These are phyloP conservation scores for Nothomitra cinnamomea DNA, from an alignment of 2,329 filamentous ascomycete species.

Conservation along the genomic window DNA sequence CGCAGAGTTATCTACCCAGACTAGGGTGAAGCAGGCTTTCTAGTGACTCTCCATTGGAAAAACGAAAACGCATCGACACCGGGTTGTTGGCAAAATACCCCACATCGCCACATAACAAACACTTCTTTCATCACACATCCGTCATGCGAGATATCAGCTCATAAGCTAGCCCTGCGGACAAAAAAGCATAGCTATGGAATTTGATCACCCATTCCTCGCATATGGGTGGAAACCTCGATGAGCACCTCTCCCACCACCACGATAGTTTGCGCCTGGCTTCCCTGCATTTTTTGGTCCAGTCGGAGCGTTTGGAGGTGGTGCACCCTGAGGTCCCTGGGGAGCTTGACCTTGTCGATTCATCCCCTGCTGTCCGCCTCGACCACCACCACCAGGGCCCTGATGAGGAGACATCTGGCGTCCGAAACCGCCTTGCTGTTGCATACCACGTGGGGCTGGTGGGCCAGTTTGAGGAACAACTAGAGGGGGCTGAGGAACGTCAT, in stretches of 20 bases:
- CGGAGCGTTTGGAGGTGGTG: slow-evolving; percentile 64
- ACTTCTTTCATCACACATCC: too few relatives aligned
- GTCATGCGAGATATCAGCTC: too few relatives aligned
- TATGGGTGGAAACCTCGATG: slow-evolving; percentile 70
- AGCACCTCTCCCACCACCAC: slow-evolving; percentile 62
- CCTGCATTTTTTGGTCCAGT: slow-evolving; percentile 94
- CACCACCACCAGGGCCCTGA: slow-evolving; percentile 11
- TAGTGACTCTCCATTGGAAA: too few relatives aligned
- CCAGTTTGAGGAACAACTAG: slow-evolving; percentile 35
- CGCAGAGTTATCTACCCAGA: too few relatives aligned
- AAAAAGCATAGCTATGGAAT: not conserved
- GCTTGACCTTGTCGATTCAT: slow-evolving; percentile 17
- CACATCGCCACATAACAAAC: too few relatives aligned
- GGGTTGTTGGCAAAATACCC: too few relatives aligned
- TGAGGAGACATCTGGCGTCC: slow-evolving; percentile 14
- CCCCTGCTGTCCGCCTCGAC: slow-evolving; percentile 26
- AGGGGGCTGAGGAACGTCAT: slow-evolving; percentile 76
- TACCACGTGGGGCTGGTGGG: slow-evolving; percentile 28
- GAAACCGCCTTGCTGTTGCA: slow-evolving; percentile 18
- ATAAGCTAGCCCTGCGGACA: too few relatives aligned
- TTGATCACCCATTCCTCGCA: slow-evolving; percentile 20
- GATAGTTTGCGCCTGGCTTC: slow-evolving; percentile 80
- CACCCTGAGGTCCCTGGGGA: slow-evolving; percentile 26
- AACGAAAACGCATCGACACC: too few relatives aligned
- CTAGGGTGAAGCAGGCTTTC: too few relatives aligned